phyloP scores from a whole-genome alignment of 2,329 filamentous ascomycete species.

The Stachybotrys chlorohalonatus region DNA sequence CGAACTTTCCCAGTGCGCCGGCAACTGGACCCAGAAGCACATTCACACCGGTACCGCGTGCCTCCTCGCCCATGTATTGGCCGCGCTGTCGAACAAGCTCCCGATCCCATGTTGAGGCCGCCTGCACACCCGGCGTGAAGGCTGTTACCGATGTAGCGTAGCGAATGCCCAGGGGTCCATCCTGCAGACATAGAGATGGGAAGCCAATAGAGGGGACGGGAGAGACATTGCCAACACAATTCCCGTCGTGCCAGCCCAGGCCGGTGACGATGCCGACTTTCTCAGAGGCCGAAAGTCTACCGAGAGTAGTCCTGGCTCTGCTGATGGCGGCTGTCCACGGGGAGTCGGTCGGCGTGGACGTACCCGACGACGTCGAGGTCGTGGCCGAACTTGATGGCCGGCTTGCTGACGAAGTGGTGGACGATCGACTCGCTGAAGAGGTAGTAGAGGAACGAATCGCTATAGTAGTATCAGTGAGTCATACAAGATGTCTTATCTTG shows the following conservation, averaged over 20 bases:
- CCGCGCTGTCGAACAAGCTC: slow-evolving; percentile 59
- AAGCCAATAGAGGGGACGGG: slow-evolving; percentile 25
- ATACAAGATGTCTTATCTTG: not conserved
- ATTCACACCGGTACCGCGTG: slow-evolving; percentile 68
- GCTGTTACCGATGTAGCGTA: slow-evolving; percentile 25
- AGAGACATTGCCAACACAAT: slow-evolving; percentile 13
- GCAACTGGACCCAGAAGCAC: slow-evolving; percentile 61
- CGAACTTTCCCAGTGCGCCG: slow-evolving; percentile 27
- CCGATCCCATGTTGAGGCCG: slow-evolving; percentile 57
- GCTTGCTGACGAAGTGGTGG: not conserved
- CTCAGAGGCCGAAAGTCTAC: not conserved
- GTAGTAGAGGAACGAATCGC: not conserved
- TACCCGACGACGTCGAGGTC: not conserved
- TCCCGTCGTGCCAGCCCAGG: slow-evolving; percentile 1
- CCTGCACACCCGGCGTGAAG: slow-evolving; percentile 47
- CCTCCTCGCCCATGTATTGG: slow-evolving; percentile 67
- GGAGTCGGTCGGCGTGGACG: not conserved
- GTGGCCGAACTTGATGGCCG: not conserved
- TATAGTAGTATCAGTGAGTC: not conserved
- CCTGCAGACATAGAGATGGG: slow-evolving; percentile 23
- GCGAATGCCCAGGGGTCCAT: slow-evolving; percentile 13
- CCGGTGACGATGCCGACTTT: slow-evolving; percentile 1
- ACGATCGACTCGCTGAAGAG: not conserved
- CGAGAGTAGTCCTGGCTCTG: not conserved
- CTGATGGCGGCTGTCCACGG: slow-evolving; percentile 1